These are phyloP conservation scores for Gliomastix tumulicola DNA, from an alignment of 2,329 filamentous ascomycete genomes.

Conservation along the genomic window DNA sequence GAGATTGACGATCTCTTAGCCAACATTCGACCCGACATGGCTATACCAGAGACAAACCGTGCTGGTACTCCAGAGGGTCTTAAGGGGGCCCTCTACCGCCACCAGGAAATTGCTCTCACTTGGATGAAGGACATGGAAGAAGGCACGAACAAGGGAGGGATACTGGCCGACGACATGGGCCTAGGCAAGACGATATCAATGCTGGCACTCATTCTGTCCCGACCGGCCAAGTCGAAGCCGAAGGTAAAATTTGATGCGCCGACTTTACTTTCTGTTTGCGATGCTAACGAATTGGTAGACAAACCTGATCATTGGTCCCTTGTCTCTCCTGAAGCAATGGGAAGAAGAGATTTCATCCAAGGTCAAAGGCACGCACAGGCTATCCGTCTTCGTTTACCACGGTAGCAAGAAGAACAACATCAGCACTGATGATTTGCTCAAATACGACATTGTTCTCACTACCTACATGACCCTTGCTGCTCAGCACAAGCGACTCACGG, in stretches of 20 bases:
- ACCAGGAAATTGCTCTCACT: constrained; percentile 74
- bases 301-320: constrained; percentile 75
- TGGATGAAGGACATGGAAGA: constrained; percentile 82
- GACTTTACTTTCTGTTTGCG: not conserved
- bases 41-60: constrained; percentile 53
- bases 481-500: constrained; percentile 56
- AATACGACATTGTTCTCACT: constrained; percentile 75
- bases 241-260: constrained; percentile 20
- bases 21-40: constrained; percentile 68
- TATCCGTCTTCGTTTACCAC: constrained; percentile 66
- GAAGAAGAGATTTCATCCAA: constrained; percentile 70
- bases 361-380: constrained; percentile 47
- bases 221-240: constrained; percentile 43
- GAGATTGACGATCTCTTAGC: constrained; percentile 64
- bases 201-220: constrained; percentile 66
- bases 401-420: constrained; percentile 46
- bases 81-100: constrained; percentile 64
- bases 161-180: constrained; percentile 91
- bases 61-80: constrained; percentile 65
- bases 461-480: constrained; percentile 70
- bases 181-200: constrained; percentile 85
- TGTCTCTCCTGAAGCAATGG: constrained; percentile 80
- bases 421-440: constrained; percentile 52
- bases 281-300: constrained; percentile 51
- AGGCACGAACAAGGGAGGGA: constrained; percentile 75